Percentiles rank a stretch among this genome's conserved stretches.
Conservation (phyloP, 306 rosid species). For the Geum urbanum region DNA sequence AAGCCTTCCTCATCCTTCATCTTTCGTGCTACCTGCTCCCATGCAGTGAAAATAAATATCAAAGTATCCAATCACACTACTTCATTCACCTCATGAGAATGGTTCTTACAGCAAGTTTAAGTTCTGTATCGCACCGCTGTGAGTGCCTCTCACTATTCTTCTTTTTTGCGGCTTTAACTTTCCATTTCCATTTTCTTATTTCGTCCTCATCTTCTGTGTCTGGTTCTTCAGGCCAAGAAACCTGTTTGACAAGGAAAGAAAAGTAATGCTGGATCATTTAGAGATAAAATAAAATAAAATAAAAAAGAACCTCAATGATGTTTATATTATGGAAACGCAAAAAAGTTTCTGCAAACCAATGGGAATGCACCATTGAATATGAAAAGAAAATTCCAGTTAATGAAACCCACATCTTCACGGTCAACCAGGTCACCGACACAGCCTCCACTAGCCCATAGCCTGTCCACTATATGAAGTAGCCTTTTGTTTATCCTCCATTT, state of each 20-base stretch:
- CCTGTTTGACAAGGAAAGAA: constrained; percentile 31
- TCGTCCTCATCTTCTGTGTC: constrained; percentile 70
- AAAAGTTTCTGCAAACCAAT: background rate
- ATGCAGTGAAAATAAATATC: constrained; percentile 21
- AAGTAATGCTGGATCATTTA: background rate
- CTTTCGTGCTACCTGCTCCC: constrained; percentile 82
- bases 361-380: constrained; percentile 18
- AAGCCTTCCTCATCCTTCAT: constrained; percentile 95
- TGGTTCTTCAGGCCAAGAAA: constrained; percentile 75
- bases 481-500: constrained; percentile 84
- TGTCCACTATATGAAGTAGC: constrained; percentile 73
- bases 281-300: background rate
- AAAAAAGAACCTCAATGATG: background rate
- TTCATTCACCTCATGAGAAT: constrained; percentile 17
- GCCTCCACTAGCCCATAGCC: constrained; percentile 94
- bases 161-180: constrained; percentile 62
- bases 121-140: constrained; percentile 85
- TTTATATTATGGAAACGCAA: background rate
- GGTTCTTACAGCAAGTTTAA: constrained; percentile 83
- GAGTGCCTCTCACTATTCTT: constrained; percentile 79
- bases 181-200: constrained; percentile 93
- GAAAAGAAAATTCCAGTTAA: constrained; percentile 2
- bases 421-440: constrained; percentile 71
- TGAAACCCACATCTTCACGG: constrained; percentile 68
- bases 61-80: constrained; percentile 3